Percentiles rank a stretch among this genome's conserved stretches.
Conservation (phyloP, 2,329 filamentous ascomycete genomes). For the Fusarium annulatum region DNA sequence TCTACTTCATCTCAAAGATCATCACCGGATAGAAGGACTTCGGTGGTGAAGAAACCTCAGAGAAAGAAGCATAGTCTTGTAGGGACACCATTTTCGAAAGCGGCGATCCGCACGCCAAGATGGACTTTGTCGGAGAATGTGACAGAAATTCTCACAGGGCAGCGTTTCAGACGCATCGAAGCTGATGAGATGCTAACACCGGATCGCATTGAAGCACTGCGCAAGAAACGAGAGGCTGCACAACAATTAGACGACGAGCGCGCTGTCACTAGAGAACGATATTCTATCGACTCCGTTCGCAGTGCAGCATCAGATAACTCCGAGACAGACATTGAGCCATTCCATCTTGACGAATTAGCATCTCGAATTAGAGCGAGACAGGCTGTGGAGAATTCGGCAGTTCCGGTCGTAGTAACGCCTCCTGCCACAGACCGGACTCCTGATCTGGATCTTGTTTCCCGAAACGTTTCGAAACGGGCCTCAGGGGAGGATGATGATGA, state of each 20-base stretch:
- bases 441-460: conserved; percentile 40
- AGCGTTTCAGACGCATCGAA: conserved; percentile 65
- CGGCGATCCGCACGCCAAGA: conserved; percentile 49
- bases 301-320: conserved; percentile 42
- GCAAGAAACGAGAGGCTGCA: conserved; percentile 49
- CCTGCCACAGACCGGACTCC: conserved; percentile 13
- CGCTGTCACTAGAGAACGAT: conserved; percentile 13
- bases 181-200: conserved; percentile 70
- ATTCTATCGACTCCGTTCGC: conserved; percentile 41
- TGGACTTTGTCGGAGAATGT: conserved; percentile 68
- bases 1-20: conserved; percentile 22
- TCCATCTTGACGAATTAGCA: conserved; percentile 62
- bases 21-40: conserved; percentile 44
- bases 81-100: conserved; percentile 23
- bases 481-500: neutral
- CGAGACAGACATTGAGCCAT: conserved; percentile 59
- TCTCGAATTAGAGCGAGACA: conserved; percentile 52
- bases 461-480: conserved; percentile 38
- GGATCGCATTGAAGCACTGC: conserved; percentile 60
- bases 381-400: conserved; percentile 35
- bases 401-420: conserved; percentile 16
- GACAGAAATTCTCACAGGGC: conserved; percentile 65
- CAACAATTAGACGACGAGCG: conserved; percentile 36
- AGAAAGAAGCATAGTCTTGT: conserved; percentile 50
- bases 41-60: conserved; percentile 56